Conservation (phyloP, 2,329 filamentous ascomycete genomes). For the Capronia coronata region DNA sequence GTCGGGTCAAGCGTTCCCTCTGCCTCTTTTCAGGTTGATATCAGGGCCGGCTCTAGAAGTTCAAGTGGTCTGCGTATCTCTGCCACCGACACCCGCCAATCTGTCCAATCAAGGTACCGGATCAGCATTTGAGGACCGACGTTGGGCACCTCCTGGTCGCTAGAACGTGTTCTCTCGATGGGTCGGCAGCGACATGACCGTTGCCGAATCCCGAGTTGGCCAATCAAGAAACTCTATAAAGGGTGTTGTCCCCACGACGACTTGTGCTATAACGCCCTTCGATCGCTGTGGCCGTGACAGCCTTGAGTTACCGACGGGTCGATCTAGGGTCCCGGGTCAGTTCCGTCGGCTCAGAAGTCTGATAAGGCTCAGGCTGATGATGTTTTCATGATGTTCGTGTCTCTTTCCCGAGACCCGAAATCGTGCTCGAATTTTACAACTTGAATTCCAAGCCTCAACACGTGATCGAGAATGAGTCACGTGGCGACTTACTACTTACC, state of each 20-base stretch:
- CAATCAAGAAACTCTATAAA: constrained; percentile 5
- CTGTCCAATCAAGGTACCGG: constrained; percentile 1
- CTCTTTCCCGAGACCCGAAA: no score
- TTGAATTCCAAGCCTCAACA: no score
- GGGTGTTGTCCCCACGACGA: background rate
- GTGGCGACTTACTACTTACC: no score
- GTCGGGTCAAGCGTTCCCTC: background rate
- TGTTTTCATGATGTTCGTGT: background rate
- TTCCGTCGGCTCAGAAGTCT: background rate
- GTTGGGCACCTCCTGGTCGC: constrained; percentile 9
- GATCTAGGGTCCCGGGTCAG: background rate
- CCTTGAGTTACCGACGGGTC: background rate
- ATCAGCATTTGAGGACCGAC: constrained; percentile 4
- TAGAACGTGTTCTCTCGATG: background rate
- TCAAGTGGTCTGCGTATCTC: background rate
- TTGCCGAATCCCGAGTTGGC: constrained; percentile 13
- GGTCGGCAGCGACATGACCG: background rate
- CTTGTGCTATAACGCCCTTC: background rate
- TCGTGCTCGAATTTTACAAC: no score
- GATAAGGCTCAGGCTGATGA: no score
- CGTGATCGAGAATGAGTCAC: no score
- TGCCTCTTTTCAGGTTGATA: background rate
- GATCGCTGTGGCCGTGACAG: background rate
- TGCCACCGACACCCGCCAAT: background rate
- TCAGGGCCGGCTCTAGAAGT: background rate